These are phyloP conservation scores for Calycina herbarum DNA, from an alignment of 2,329 filamentous ascomycete genomes.

Conservation along the genomic window DNA sequence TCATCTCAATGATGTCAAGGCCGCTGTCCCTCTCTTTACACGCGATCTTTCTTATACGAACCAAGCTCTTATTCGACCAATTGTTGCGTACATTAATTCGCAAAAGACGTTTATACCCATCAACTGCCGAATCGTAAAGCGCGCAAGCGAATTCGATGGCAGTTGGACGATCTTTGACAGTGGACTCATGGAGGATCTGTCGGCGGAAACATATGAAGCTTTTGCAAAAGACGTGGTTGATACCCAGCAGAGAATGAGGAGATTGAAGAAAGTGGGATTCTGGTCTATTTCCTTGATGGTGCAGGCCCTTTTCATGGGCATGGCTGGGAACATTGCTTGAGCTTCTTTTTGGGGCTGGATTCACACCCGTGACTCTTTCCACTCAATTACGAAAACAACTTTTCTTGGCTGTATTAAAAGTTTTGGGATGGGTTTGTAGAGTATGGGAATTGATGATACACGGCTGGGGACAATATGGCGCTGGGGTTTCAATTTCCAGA, in stretches of 20 bases:
- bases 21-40: constrained; percentile 89
- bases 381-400: background rate
- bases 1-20: constrained; percentile 91
- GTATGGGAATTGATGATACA: constrained; percentile 4
- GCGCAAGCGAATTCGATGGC: constrained; percentile 84
- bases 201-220: constrained; percentile 89
- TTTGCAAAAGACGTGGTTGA: constrained; percentile 91
- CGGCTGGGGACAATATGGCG: background rate
- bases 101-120: constrained; percentile 95
- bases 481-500: too few relatives aligned
- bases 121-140: constrained; percentile 90
- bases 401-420: constrained; percentile 6
- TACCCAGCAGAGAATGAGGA: constrained; percentile 78
- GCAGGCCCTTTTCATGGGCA: constrained; percentile 91
- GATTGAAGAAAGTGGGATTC: constrained; percentile 93
- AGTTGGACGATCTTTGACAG: constrained; percentile 95
- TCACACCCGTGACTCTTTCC: constrained; percentile 19
- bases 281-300: constrained; percentile 93
- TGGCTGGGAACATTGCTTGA: constrained; percentile 76
- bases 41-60: constrained; percentile 93
- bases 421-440: background rate
- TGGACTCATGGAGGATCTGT: constrained; percentile 89
- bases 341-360: background rate
- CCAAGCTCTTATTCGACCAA: constrained; percentile 90
- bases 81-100: constrained; percentile 97